Evolutionary conservation across 2,329 filamentous ascomycete genomes (phyloP), one percentile per base, ranked within the genome.

Genomic region (Colletotrichum sp.): DNA sequence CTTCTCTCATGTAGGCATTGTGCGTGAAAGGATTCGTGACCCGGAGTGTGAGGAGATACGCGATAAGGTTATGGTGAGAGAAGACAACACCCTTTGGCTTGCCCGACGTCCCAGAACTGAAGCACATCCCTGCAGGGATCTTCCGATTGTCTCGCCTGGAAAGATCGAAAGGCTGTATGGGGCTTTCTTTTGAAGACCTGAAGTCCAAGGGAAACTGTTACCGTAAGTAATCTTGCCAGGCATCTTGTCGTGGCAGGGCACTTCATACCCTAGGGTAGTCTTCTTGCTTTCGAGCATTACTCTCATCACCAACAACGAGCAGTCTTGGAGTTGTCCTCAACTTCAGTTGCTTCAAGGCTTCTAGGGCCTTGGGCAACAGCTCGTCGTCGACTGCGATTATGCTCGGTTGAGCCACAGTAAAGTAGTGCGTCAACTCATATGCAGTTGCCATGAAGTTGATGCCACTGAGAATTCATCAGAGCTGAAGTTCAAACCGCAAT

Each of bases 91-190:
- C 79, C 58, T 80, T 80, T 3, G 79, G 78, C 30, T 75, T 76
- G n/a, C 79, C 79, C 0, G 79, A 79, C 2, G 78, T 80, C 2
- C 79, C 79, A 3, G 79, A 80, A 59, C 77, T 78, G 55, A 80
- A 80, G 68, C 78, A 77, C 71, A 80, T 79, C 2, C 75, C 77
- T 5, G 78, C 79, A n/a, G 76, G 75, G 2, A 77, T 10, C 55
- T 8, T 28, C 13, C 55, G 24, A 28, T 58, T 58, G 55, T 58
- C 55, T 58, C 4, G 21, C 2, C 0, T 58, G 21, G 55, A 58
- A 26, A 58, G 55, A 58, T 58, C 1, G 16, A 58, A 28, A 58
- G 26, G 24, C 0, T 2, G 26, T 4, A 28, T 2, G 1, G 14
- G 24, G 3, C 24, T 58, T 26, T 26, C 55, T 16, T 58, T 58